These are phyloP conservation scores for Colletotrichum sp. DNA, from an alignment of 2,329 filamentous ascomycete species.

Conservation along the genomic window DNA sequence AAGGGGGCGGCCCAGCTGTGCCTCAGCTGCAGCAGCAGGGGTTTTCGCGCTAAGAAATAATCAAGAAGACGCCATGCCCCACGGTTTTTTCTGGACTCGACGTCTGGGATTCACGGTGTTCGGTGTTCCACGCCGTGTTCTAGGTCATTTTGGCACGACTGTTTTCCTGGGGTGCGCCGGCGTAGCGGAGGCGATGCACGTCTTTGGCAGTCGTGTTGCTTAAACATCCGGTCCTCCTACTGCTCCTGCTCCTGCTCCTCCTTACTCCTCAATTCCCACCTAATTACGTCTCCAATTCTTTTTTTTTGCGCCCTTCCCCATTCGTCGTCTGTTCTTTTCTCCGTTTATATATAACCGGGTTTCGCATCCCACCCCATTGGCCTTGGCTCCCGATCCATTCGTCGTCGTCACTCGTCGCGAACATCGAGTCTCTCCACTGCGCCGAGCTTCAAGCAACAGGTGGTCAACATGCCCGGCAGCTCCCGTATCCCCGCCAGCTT, in stretches of 20 bases:
- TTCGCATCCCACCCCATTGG: slow-evolving; percentile 1
- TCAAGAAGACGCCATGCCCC: slow-evolving; percentile 23
- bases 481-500: slow-evolving; percentile 75
- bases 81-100: slow-evolving; percentile 13
- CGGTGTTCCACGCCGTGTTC: not conserved
- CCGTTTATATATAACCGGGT: slow-evolving; percentile 2
- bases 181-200: not conserved
- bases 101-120: not conserved
- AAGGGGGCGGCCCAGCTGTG: not conserved
- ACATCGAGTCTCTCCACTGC: not conserved
- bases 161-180: not conserved
- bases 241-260: not conserved
- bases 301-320: not conserved
- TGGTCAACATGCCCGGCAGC: slow-evolving; percentile 62
- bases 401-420: slow-evolving; percentile 3
- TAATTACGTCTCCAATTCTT: slow-evolving; percentile 10
- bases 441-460: not conserved
- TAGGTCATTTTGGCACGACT: not conserved
- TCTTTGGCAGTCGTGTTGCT: not conserved
- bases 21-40: slow-evolving; percentile 8
- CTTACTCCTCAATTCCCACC: not conserved
- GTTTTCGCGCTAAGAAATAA: slow-evolving; percentile 22
- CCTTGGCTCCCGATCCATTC: not conserved
- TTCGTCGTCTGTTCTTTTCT: not conserved
- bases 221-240: not conserved